Base-by-base conservation (phyloP, 306 rosid genomes). In the Prunus padus region DNA sequence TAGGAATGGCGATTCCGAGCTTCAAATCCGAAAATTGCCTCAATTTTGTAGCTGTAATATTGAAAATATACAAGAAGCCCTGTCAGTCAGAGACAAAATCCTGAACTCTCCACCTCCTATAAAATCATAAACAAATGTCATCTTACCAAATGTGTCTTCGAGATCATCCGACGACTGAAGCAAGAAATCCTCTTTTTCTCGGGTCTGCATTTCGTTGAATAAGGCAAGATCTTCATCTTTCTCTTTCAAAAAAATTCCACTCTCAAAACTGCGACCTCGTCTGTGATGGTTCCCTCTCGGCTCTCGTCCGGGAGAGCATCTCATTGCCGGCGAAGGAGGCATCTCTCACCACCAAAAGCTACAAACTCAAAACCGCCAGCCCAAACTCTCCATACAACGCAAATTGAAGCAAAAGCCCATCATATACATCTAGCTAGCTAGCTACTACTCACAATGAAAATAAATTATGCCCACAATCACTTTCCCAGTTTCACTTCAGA, bases 311-410 rank as follows among this genome's bases (percentile, higher is more conserved):
- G 92, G 97, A 75, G 97, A 89, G 84, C 55, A 86, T 80, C 95
- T 83, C 89, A 89, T 37, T 60, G 91, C 88, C 7, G 97, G 97
- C 37, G 97, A 89, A 72, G 92, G 88, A 26, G 97, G 92, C 95
- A 91, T 91, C 85, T 82, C 79, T 72, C 45, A 69, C 85, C 75
- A 55, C 79, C 74, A 71, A 83, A 78, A 74, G 16, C 66, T 65
- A 76, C 66, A 68, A 20, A 64, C 80, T 69, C 70, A 44, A 72
- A 66, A 80, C 63, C 61, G 30, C 76, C 72, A 46, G 77, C 37
- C 47, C 75, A 22, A 71, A 70, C 72, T 71, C 82, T 73, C 84
- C 79, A 74, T 42, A 82, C 55, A 75, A 69, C 42, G 68, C 26
- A 55, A 72, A 69, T 67, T 56, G 20, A 73, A 63, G 73, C 77